A percentile compares a stretch with the other conserved stretches of the same genome.
These are phyloP conservation scores for Cryptosporidium viatorum DNA, from an alignment of 169 alveolate species.

Conservation along the genomic window DNA sequence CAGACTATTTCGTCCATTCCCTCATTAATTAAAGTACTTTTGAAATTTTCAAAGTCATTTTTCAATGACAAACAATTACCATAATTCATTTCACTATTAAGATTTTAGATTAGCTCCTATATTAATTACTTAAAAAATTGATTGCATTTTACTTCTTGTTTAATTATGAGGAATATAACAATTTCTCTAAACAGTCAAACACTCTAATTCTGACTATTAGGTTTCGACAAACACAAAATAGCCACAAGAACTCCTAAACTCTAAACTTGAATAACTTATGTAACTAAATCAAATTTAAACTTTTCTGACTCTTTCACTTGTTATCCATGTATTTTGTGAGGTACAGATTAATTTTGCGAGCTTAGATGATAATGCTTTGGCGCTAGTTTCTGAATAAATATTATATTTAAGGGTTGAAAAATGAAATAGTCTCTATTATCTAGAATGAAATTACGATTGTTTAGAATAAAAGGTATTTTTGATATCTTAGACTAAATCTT, in stretches of 20 bases:
- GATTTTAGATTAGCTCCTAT: neutral
- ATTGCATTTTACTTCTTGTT: constrained; percentile 3
- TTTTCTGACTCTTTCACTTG: neutral
- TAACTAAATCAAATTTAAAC: neutral
- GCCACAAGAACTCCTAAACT: neutral
- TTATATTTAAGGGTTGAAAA: neutral
- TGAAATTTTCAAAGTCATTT: constrained; percentile 6
- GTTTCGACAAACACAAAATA: no score
- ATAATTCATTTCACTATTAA: constrained; percentile 21
- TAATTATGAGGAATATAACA: neutral
- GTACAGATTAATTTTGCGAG: constrained; percentile 25
- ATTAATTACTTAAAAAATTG: neutral
- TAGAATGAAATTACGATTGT: no score
- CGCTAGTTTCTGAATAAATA: neutral
- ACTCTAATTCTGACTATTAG: neutral
- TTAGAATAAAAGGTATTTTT: no score
- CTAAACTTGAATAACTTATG: neutral
- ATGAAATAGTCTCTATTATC: neutral
- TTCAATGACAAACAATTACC: constrained; percentile 17
- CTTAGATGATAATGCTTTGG: neutral
- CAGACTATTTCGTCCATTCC: constrained; percentile 36
- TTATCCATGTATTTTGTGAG: constrained; percentile 28
- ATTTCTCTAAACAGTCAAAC: neutral
- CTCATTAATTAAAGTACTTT: constrained; percentile 28
- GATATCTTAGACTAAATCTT: neutral